These are phyloP conservation scores for Thermothelomyces thermophilus DNA, from an alignment of 2,329 filamentous ascomycete species.

Conservation along the genomic window DNA sequence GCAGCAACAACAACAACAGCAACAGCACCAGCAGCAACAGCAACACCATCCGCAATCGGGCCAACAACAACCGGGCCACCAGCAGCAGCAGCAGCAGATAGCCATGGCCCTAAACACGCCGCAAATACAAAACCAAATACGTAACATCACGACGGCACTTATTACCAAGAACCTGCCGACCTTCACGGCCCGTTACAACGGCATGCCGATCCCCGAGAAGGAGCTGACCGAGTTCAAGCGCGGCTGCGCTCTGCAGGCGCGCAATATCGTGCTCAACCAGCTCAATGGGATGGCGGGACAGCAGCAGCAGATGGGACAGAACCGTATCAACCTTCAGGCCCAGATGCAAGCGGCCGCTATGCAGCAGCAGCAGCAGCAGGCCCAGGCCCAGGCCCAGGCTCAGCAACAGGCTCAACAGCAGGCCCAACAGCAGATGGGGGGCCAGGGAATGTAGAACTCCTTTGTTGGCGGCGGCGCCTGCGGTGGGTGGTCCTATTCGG, in stretches of 20 bases:
- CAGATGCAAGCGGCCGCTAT: not conserved
- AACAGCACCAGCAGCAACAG: slow-evolving; percentile 24
- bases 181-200: slow-evolving; percentile 35
- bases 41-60: slow-evolving; percentile 27
- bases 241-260: slow-evolving; percentile 36
- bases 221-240: slow-evolving; percentile 40
- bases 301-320: not conserved
- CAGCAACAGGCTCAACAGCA: not conserved
- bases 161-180: slow-evolving; percentile 35
- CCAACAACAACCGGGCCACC: slow-evolving; percentile 21
- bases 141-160: slow-evolving; percentile 25
- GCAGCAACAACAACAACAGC: slow-evolving; percentile 24
- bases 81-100: slow-evolving; percentile 23
- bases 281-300: slow-evolving; percentile 9
- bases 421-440: slow-evolving; percentile 17
- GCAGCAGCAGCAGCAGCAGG: slow-evolving; percentile 1
- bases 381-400: no score
- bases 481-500: not conserved
- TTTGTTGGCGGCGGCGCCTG: not conserved
- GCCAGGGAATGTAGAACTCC: slow-evolving; percentile 11
- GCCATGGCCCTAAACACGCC: slow-evolving; percentile 10
- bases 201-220: slow-evolving; percentile 41
- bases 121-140: slow-evolving; percentile 14
- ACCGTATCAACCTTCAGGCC: no score
- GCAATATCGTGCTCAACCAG: slow-evolving; percentile 29